Evolutionary conservation across 768 basidiomycete species (phyloP).

Genomic region (Auricularia sp.): DNA sequence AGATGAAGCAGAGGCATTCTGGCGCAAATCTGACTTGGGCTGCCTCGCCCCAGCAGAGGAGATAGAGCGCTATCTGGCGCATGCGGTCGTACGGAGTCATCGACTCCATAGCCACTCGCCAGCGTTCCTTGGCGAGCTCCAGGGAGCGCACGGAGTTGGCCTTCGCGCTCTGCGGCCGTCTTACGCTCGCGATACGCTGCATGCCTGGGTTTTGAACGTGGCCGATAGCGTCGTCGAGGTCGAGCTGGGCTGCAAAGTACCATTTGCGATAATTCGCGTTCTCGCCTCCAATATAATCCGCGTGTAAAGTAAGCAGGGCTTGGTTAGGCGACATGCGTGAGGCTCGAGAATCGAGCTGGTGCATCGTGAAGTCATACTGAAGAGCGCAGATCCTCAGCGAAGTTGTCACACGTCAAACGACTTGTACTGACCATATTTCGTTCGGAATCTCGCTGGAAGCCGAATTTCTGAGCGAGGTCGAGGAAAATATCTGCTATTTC

Average conservation of each 20-base stretch:
- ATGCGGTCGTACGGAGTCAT: slow-evolving; percentile 99
- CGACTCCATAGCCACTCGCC: slow-evolving; percentile 98
- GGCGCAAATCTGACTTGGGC: slow-evolving; percentile 96
- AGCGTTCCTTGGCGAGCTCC: slow-evolving; percentile 86
- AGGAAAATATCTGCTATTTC: slow-evolving; percentile 99
- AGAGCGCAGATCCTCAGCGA: slow-evolving; percentile 10
- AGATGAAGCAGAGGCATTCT: slow-evolving; percentile 96
- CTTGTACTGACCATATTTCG: slow-evolving; percentile 68
- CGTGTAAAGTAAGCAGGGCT: slow-evolving; percentile 91
- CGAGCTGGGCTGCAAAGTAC: slow-evolving; percentile 99
- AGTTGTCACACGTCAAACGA: slow-evolving; percentile 3
- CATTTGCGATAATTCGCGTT: slow-evolving; percentile 99
- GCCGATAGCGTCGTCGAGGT: slow-evolving; percentile 97
- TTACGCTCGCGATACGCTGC: slow-evolving; percentile 77
- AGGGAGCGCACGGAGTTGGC: slow-evolving; percentile 56
- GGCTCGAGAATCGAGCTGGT: slow-evolving; percentile 92
- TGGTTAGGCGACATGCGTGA: slow-evolving; percentile 97
- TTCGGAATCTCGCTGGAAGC: slow-evolving; percentile 94
- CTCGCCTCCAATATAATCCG: slow-evolving; percentile 97
- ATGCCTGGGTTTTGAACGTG: slow-evolving; percentile 89
- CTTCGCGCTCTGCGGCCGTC: slow-evolving; percentile 38
- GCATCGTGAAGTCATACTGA: slow-evolving; percentile 97
- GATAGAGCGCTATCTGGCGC: slow-evolving; percentile 89
- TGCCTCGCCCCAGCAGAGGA: slow-evolving; percentile 97
- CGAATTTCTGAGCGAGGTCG: slow-evolving; percentile 97